Percentiles rank a stretch among this genome's conserved stretches.
phyloP scores from a whole-genome alignment of 2,329 filamentous ascomycete species.

The Mariannaea sp. region DNA sequence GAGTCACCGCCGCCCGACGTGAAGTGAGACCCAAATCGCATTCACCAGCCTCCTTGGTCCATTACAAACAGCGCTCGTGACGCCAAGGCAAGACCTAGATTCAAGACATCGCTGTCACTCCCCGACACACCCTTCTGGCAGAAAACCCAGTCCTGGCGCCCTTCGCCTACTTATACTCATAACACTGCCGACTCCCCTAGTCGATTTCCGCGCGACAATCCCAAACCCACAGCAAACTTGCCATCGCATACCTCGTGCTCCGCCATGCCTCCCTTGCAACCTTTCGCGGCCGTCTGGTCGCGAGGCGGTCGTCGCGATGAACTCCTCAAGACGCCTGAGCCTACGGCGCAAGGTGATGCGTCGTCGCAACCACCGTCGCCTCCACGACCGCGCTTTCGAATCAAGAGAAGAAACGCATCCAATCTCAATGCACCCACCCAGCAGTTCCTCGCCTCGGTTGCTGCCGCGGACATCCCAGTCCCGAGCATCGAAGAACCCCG shows the following conservation, averaged over 20 bases:
- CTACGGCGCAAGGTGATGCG: slow-evolving; percentile 43
- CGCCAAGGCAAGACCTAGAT: slow-evolving; percentile 17
- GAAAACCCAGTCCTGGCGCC: slow-evolving; percentile 14
- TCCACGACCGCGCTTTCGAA: slow-evolving; percentile 57
- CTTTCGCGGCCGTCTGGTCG: slow-evolving; percentile 51
- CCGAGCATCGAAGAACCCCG: slow-evolving; percentile 66
- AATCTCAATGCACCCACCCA: slow-evolving; percentile 63
- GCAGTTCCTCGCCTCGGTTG: slow-evolving; percentile 70
- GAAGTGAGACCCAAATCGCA: slow-evolving; percentile 15
- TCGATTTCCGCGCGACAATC: slow-evolving; percentile 12
- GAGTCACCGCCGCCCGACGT: slow-evolving; percentile 6
- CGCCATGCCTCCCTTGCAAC: slow-evolving; percentile 54
- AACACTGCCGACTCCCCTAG: slow-evolving; percentile 3
- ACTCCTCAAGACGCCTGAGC: slow-evolving; percentile 59
- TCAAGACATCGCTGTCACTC: slow-evolving; percentile 33
- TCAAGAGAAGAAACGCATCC: slow-evolving; percentile 60
- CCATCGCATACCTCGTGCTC: slow-evolving; percentile 29
- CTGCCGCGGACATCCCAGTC: slow-evolving; percentile 66
- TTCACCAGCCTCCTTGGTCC: slow-evolving; percentile 7
- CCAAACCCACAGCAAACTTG: slow-evolving; percentile 13
- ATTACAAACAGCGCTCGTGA: slow-evolving; percentile 15
- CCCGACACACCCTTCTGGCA: slow-evolving; percentile 31
- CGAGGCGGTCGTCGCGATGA: slow-evolving; percentile 48
- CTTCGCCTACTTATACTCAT: slow-evolving; percentile 25
- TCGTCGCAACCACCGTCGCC: slow-evolving; percentile 55